phyloP scores from a whole-genome alignment of 495 filamentous ascomycete genomes.

The Neurospora tetraspora region DNA sequence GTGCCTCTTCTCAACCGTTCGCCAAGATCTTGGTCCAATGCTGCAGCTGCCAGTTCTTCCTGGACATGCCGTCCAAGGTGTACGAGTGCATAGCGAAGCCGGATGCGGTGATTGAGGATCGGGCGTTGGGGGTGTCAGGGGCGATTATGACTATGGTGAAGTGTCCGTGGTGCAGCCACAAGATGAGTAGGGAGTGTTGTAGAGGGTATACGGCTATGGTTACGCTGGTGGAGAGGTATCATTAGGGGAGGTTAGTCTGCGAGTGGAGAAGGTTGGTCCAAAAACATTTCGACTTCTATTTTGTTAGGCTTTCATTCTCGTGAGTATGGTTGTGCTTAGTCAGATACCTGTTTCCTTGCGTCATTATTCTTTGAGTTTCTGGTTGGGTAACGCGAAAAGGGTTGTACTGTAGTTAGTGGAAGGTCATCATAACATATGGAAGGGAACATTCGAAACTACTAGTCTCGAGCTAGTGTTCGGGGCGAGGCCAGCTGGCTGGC shows the following conservation, averaged over 20 bases:
- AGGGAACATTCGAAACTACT: too few species aligned
- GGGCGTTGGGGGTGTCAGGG: conserved; percentile 36
- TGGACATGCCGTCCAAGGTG: conserved; percentile 66
- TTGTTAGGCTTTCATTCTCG: too few species aligned
- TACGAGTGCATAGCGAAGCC: conserved; percentile 65
- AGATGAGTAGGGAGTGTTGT: conserved; percentile 63
- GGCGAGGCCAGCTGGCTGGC: too few species aligned
- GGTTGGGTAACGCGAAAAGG: too few species aligned
- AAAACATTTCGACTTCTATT: too few species aligned
- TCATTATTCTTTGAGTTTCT: too few species aligned
- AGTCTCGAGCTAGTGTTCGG: too few species aligned
- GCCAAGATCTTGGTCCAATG: conserved; percentile 75
- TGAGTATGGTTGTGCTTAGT: too few species aligned
- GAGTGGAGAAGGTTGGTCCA: too few species aligned
- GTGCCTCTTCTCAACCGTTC: conserved; percentile 33
- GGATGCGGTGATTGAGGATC: conserved; percentile 42
- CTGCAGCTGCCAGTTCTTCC: conserved; percentile 72
- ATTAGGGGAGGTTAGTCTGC: conserved; percentile 23
- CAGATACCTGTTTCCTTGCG: too few species aligned
- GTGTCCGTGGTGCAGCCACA: conserved; percentile 72
- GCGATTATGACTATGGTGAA: conserved; percentile 49
- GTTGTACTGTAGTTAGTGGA: too few species aligned
- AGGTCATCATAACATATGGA: too few species aligned
- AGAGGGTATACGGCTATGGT: conserved; percentile 63
- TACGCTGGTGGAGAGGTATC: conserved; percentile 55